phyloP scores from a whole-genome alignment of 306 rosid genomes.

The Myrica gale region DNA sequence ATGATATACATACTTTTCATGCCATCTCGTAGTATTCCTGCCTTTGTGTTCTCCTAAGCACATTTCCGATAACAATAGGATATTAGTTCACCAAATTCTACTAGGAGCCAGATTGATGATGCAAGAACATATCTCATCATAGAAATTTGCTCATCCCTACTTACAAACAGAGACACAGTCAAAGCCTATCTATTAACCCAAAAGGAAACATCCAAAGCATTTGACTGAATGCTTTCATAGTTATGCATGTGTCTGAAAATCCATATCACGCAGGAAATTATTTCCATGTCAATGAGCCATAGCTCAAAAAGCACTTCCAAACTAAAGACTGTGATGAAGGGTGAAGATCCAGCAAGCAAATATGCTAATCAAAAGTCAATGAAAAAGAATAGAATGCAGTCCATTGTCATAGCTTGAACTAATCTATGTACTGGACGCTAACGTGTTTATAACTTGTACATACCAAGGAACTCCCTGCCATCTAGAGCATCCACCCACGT shows the following conservation, averaged over 20 bases:
- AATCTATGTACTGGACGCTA: constrained; percentile 10
- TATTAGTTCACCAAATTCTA: neutral
- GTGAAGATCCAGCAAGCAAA: neutral
- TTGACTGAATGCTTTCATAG: too few relatives aligned
- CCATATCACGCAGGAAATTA: too few relatives aligned
- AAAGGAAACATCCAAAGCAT: too few relatives aligned
- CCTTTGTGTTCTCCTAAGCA: neutral
- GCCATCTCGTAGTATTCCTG: neutral
- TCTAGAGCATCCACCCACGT: constrained; percentile 90
- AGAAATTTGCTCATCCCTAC: too few relatives aligned
- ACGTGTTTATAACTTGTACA: constrained; percentile 18
- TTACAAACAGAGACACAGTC: too few relatives aligned
- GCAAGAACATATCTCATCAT: too few relatives aligned
- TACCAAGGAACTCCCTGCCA: constrained; percentile 90
- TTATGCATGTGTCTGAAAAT: too few relatives aligned
- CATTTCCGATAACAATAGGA: neutral
- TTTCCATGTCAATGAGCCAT: too few relatives aligned
- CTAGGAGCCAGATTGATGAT: too few relatives aligned
- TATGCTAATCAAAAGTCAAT: neutral
- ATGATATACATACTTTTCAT: neutral
- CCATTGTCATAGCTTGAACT: neutral
- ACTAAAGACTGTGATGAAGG: neutral
- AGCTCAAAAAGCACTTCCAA: too few relatives aligned
- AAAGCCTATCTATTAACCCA: too few relatives aligned
- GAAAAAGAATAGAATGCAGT: neutral